These are phyloP conservation scores for Plantago coronopus DNA, from an alignment of 305 asterid species.

Conservation along the genomic window DNA sequence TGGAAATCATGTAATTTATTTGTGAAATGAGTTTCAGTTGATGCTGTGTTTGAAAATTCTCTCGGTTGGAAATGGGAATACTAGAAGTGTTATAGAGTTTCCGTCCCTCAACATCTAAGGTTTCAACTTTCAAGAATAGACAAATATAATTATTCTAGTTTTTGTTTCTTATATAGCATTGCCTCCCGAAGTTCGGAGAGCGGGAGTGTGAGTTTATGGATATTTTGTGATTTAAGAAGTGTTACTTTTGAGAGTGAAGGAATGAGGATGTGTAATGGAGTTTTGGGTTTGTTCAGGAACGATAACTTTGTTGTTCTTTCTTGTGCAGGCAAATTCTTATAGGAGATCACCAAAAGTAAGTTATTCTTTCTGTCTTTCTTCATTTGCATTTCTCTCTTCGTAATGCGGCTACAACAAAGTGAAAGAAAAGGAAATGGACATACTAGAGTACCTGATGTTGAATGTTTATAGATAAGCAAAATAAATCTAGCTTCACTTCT, in stretches of 20 bases:
- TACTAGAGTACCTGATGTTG: neutral
- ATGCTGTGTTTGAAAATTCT: neutral
- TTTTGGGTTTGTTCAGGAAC: neutral
- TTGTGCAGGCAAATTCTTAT: constrained; percentile 49
- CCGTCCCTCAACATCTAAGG: no score
- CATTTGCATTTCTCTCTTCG: neutral
- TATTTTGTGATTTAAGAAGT: neutral
- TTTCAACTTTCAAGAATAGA: no score
- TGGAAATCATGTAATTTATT: neutral
- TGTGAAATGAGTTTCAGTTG: neutral
- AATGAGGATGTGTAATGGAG: neutral
- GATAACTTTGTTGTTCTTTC: constrained; percentile 7
- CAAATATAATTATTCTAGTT: no score
- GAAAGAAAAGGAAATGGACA: neutral
- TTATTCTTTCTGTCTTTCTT: constrained; percentile 10
- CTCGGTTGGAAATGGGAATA: no score
- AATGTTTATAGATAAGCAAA: neutral
- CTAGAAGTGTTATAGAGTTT: neutral
- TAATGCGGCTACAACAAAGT: neutral
- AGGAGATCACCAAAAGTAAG: constrained; percentile 52
- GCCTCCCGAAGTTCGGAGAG: no score
- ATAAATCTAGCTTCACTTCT: neutral
- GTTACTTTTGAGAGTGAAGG: neutral
- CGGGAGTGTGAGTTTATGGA: neutral
- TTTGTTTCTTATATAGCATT: no score